Conservation (phyloP, 129 eudicot species). For the sunflower (Helianthus annuus) region HanXRQr2.0-SUNRISE NC_035445.2:115319185-115319684, state of each 20-base stretch:
- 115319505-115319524: constrained; percentile 65
- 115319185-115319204: constrained; percentile 85
- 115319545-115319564: constrained; percentile 64
- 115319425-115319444: constrained; percentile 68
- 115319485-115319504: constrained; percentile 77
- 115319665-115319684: constrained; percentile 87
- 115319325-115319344: constrained; percentile 71
- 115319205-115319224: constrained; percentile 74
- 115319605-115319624: constrained; percentile 68
- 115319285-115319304: constrained; percentile 71
- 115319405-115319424: constrained; percentile 74
- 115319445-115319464: constrained; percentile 69
- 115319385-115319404: constrained; percentile 63
- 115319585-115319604: constrained; percentile 63
- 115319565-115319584: constrained; percentile 79
- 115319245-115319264: constrained; percentile 62
- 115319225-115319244: constrained; percentile 76
- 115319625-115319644: constrained; percentile 68
- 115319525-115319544: constrained; percentile 58
- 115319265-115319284: constrained; percentile 73
- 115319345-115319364: constrained; percentile 58
- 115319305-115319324: constrained; percentile 84
- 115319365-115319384: constrained; percentile 62
- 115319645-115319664: constrained; percentile 67
- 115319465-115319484: constrained; percentile 78